Evolutionary conservation across 768 basidiomycete species (phyloP), one percentile per base, ranked within the genome.

Genomic region (Suillus luteus): DNA sequence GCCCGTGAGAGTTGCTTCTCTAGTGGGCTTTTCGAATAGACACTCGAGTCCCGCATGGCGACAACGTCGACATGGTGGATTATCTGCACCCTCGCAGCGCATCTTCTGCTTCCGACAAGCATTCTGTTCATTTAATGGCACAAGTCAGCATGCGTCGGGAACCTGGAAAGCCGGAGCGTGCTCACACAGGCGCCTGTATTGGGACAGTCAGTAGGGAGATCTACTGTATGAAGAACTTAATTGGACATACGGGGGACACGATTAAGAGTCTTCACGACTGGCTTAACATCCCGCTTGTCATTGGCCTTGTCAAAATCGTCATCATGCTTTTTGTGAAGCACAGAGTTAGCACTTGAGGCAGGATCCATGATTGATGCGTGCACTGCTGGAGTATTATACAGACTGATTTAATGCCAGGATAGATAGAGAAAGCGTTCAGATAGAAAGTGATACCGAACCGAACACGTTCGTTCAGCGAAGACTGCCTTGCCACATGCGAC

Each of bases 81-180:
- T 95, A 74, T 97, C 96, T 17, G 95, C 96, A 1, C 94, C 95
- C 75, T 96, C 94, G 73, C 95, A 98, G 69, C 95, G 84, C 96
- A 97, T 97, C 80, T 97, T 97, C 82, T 96, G 95, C 72, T 94
- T 92, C 69, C 95, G 83, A 76, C 95, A 96, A 19, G 94, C 92
- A 87, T 96, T 96, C 93, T 95, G 73, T 48, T 60, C 49, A 51
- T 58, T 48, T 15, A 51, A 37, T 65, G 35, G 59, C 48, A 55
- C 61, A 66, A 61, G 66, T 75, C 68, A 71, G 66, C 64, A 55
- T 64, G 37, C 55, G 37, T 46, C 31, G 64, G 64, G 58, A 68
- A 69, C 27, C 64, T 62, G 60, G 8, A 58, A 59, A 63, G 61
- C 24, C 49, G 15, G 22, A 33, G 5, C 40, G 60, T 35, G 81